These are phyloP conservation scores for Sophora flavescens DNA, from an alignment of 306 rosid genomes.

Conservation along the genomic window DNA sequence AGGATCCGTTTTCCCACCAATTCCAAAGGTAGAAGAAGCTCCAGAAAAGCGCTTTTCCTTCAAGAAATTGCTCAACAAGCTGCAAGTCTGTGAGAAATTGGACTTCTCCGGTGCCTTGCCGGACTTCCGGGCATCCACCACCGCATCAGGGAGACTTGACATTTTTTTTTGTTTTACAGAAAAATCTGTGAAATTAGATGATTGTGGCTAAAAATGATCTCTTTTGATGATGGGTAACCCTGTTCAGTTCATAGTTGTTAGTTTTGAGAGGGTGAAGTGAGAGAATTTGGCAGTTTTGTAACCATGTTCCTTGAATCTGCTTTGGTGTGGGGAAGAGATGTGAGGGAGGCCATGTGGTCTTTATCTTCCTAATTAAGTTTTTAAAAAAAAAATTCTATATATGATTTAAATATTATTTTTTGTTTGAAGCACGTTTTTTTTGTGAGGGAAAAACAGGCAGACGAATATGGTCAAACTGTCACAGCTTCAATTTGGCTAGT, in stretches of 20 bases:
- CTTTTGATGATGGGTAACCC: not conserved
- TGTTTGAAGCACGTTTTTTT: conserved; percentile 73
- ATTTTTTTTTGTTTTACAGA: not conserved
- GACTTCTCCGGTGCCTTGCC: conserved; percentile 68
- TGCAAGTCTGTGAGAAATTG: conserved; percentile 78
- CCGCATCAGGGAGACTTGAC: conserved; percentile 40
- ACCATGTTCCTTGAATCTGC: conserved; percentile 52
- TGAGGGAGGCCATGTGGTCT: conserved; percentile 49
- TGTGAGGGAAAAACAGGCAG: conserved; percentile 16
- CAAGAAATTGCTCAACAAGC: conserved; percentile 71
- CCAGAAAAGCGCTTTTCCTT: conserved; percentile 73
- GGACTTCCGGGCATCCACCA: conserved; percentile 43
- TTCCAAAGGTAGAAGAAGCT: conserved; percentile 43
- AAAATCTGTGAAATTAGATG: not conserved
- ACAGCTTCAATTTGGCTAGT: not conserved
- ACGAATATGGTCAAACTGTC: conserved; percentile 7
- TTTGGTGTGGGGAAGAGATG: conserved; percentile 25
- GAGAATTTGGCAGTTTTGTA: conserved; percentile 26
- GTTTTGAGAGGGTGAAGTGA: not conserved
- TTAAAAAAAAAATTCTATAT: not conserved
- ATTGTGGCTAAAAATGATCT: not conserved
- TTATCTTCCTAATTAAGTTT: conserved; percentile 19
- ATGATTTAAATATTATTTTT: conserved; percentile 3
- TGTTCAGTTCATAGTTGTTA: not conserved
- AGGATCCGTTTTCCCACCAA: conserved; percentile 52